A percentile compares a stretch with the other conserved stretches of the same genome.
These are phyloP conservation scores for Daldinia vernicosa DNA, from an alignment of 495 filamentous ascomycete genomes.

Conservation along the genomic window DNA sequence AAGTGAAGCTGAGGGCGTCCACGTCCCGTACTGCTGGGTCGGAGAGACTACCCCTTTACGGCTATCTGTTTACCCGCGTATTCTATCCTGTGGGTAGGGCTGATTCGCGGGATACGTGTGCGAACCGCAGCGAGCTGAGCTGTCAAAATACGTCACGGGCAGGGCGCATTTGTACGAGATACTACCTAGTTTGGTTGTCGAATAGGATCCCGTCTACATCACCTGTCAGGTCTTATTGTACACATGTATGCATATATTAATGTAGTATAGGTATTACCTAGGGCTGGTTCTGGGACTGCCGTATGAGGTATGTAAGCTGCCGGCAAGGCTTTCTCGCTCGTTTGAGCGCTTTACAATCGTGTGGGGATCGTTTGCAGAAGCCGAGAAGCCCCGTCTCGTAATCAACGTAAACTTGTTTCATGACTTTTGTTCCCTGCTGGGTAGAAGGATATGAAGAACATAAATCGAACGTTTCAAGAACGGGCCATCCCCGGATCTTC, in stretches of 20 bases:
- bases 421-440: neutral
- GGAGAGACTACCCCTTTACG: neutral
- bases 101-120: conserved; percentile 1
- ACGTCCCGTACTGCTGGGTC: conserved; percentile 3
- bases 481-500: conserved; percentile 31
- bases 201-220: neutral
- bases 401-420: conserved; percentile 21
- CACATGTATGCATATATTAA: neutral
- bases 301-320: conserved; percentile 30
- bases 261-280: neutral
- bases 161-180: conserved; percentile 2
- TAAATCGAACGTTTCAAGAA: conserved; percentile 20
- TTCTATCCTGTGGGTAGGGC: neutral
- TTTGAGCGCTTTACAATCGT: conserved; percentile 11
- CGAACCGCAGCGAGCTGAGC: neutral
- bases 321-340: conserved; percentile 22
- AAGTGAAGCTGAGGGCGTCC: neutral
- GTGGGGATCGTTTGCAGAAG: conserved; percentile 7
- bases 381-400: neutral
- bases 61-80: neutral
- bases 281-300: neutral
- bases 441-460: conserved; percentile 4
- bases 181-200: conserved; percentile 3
- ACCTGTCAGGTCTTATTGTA: neutral
- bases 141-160: neutral